Evolutionary conservation across 2,329 filamentous ascomycete genomes (phyloP), one percentile per base, ranked within the genome.

Genomic region (Colletotrichum tropicicola): DNA sequence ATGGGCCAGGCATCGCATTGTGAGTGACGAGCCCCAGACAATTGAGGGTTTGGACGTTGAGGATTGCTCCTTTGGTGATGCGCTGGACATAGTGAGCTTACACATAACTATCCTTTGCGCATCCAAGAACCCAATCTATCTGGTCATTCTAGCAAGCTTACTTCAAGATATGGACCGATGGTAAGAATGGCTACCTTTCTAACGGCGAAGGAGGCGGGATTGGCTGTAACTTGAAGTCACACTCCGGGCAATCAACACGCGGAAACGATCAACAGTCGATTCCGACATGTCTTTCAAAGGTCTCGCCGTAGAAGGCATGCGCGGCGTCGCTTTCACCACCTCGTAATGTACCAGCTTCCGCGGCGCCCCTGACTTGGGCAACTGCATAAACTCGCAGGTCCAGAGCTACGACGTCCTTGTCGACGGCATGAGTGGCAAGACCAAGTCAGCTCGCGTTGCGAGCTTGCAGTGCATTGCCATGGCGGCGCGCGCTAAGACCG

Each of bases 201-300:
- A 85, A 85, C 48, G 82, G 83, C 12, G 82, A 82, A 1, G 83
- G 83, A 4, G 83, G 82, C 2, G 83, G 83, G 1, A 70, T 80
- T 0, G 83, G 83, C 6, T 80, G 76, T 77, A 67, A 66, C 72
- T 68, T 5, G 9, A 17, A 5, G 2, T 4, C 21, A 10, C 15
- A 48, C 17, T 15, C 3, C 9, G 4, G 1, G 9, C 12, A 15
- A 3, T 23, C 19, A 15, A 19, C 25, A n/a, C 9, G 6, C 44
- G 5, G 19, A 12, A 21, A 23, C 23, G 23, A 21, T 27, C 44
- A 30, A 3, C 21, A 63, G 59, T 63, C 23, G 59, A 53, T 3
- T 63, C 59, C 5, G 37, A 62, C 17, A 62, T 62, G 52, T 23
- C 17, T 9, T 58, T 62, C 28, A 21, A 57, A 6, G 61, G 67